These are phyloP conservation scores for Arthrobotrys pseudoclavata DNA, from an alignment of 2,329 filamentous ascomycete species.

Conservation along the genomic window DNA sequence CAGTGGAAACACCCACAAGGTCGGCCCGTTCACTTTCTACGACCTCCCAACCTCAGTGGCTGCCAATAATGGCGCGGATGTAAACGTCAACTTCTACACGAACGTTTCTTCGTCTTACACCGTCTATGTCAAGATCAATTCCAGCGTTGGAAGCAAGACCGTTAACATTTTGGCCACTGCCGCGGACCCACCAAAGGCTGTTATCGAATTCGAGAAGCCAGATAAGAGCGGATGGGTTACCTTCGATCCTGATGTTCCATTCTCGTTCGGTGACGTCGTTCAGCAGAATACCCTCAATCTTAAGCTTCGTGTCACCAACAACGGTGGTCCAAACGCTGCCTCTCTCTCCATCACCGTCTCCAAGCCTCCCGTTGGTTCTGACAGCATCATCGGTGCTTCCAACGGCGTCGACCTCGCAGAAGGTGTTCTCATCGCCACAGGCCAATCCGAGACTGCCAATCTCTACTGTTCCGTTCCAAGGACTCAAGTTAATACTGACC, in stretches of 20 bases:
- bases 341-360: constrained; percentile 72
- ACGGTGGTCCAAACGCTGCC: constrained; percentile 64
- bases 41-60: constrained; percentile 69
- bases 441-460: constrained; percentile 70
- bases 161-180: constrained; percentile 70
- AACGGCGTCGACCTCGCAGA: constrained; percentile 72
- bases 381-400: constrained; percentile 70
- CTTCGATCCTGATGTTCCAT: constrained; percentile 68
- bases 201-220: constrained; percentile 72
- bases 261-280: constrained; percentile 72
- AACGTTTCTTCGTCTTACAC: constrained; percentile 69
- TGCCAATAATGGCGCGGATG: constrained; percentile 66
- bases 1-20: constrained; percentile 63
- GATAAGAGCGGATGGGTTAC: constrained; percentile 70
- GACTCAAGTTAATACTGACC: constrained; percentile 72
- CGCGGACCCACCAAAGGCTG: constrained; percentile 69
- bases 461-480: constrained; percentile 73
- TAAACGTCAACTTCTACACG: constrained; percentile 70
- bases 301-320: constrained; percentile 72
- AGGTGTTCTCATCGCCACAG: constrained; percentile 70
- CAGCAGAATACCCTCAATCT: constrained; percentile 70
- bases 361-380: constrained; percentile 71
- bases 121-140: constrained; percentile 69
- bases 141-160: constrained; percentile 70
- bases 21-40: constrained; percentile 69